Evolutionary conservation across 352 stramenopile genomes (phyloP), one percentile per base, ranked within the genome.

Genomic region (Globisporangium alternatum): DNA sequence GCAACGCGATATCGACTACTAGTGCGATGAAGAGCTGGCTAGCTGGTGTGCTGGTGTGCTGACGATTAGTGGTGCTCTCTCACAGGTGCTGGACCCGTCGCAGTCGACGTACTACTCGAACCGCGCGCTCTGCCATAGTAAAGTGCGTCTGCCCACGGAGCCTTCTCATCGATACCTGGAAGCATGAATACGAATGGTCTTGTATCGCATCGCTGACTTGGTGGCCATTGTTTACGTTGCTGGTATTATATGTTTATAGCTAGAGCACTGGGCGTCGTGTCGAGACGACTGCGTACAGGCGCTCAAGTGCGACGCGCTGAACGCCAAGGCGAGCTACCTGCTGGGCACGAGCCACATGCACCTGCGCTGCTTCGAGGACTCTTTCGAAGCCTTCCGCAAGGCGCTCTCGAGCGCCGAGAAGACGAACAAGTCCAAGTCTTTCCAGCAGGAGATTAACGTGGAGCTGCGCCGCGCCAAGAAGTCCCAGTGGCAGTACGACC

Each of bases 41-140:
- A n/a, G 1, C 1, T 45, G 17, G 15, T 25, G 45, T 54, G 1
- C 1, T 45, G 17, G 15, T 25, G 45, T 54, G 22, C 22, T 55
- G 13, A 15, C 15, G 49, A 33, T 6, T n/a, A 10, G 30, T 13
- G 28, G 19, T 25, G 19, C 22, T 51, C 15, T 2, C 19, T 12
- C 63, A 13, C 58, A 90, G 81, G 80, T 85, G 35, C 62, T 94
- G 51, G 62, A 81, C 19, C 81, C 83, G 30, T 70, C 60, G 9
- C 75, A 85, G 47, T 80, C 83, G 31, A 87, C 77, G 17, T 92
- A 88, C 67, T 94, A 90, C 65, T 91, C 86, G 8, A 94, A 94
- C 65, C 83, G 86, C 61, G 86, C 86, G 41, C 66, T 94, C 31
- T 90, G 81, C 43, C 72, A 92, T 52, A 81, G 79, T 31, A 88